These are phyloP conservation scores for Xylaria grammica DNA, from an alignment of 495 filamentous ascomycete species.

Conservation along the genomic window DNA sequence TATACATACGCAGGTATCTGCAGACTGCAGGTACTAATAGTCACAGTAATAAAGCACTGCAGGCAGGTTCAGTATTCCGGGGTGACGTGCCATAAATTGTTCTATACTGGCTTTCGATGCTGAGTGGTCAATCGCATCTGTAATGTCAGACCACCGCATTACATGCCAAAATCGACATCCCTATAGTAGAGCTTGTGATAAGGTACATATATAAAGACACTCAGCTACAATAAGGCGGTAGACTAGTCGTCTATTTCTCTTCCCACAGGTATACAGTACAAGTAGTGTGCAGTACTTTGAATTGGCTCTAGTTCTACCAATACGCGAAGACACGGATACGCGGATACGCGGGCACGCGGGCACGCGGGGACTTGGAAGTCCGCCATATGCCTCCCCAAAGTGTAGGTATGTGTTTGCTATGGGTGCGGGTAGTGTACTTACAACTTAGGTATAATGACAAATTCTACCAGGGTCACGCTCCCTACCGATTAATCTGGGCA, in stretches of 20 bases:
- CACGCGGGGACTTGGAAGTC: too few species aligned
- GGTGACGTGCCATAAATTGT: conserved; percentile 4
- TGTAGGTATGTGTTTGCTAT: too few species aligned
- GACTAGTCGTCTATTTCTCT: too few species aligned
- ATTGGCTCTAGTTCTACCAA: neutral
- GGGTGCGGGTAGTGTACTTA: too few species aligned
- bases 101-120: neutral
- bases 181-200: too few species aligned
- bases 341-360: too few species aligned
- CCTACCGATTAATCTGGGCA: neutral
- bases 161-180: neutral
- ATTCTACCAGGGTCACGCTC: conserved; percentile 6
- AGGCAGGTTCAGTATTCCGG: conserved; percentile 13
- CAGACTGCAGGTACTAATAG: too few species aligned
- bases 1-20: too few species aligned
- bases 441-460: conserved; percentile 19
- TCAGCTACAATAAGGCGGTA: too few species aligned
- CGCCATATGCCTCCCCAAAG: too few species aligned
- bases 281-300: too few species aligned
- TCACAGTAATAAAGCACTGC: neutral
- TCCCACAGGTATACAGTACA: neutral
- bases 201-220: too few species aligned
- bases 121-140: conserved; percentile 6
- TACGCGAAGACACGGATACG: neutral
- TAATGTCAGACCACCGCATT: neutral